Percentiles rank a stretch among this genome's conserved stretches.
Conservation (phyloP, 106 monocot genomes). For the Hemerocallis citrina region DNA sequence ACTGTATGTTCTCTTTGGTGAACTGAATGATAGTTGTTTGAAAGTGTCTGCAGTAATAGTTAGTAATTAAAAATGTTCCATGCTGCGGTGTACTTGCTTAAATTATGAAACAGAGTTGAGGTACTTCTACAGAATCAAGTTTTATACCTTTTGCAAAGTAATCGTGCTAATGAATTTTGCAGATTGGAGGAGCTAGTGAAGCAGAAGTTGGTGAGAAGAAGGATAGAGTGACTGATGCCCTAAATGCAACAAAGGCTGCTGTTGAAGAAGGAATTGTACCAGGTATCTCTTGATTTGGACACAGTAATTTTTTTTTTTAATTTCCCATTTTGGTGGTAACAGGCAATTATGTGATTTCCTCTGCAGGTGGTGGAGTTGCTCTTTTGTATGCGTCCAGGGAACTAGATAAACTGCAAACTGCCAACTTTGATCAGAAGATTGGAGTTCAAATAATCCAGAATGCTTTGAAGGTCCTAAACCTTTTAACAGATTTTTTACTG, state of each 20-base stretch:
- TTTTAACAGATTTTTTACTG: neutral
- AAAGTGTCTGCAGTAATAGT: no score
- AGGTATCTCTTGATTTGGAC: constrained; percentile 16
- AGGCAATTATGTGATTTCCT: neutral
- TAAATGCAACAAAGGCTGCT: constrained; percentile 76
- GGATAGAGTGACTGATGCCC: constrained; percentile 65
- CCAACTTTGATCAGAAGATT: constrained; percentile 78
- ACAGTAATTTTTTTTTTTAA: neutral
- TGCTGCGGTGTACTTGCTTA: neutral
- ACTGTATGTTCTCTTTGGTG: no score
- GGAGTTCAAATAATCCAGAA: constrained; percentile 75
- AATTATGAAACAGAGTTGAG: neutral
- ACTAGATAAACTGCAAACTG: constrained; percentile 50
- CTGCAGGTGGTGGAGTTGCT: constrained; percentile 57
- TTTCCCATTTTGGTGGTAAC: neutral
- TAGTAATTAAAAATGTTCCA: no score
- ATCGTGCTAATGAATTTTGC: neutral
- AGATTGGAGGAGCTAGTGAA: constrained; percentile 81
- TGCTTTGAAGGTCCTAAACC: constrained; percentile 40
- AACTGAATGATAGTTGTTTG: no score
- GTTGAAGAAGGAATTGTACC: constrained; percentile 81
- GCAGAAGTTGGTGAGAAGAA: constrained; percentile 75
- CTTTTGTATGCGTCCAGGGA: constrained; percentile 64
- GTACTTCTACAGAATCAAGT: neutral
- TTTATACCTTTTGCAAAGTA: neutral